Base-by-base conservation (phyloP, 2,329 filamentous ascomycete genomes). In the Metarhizium brunneum region DNA sequence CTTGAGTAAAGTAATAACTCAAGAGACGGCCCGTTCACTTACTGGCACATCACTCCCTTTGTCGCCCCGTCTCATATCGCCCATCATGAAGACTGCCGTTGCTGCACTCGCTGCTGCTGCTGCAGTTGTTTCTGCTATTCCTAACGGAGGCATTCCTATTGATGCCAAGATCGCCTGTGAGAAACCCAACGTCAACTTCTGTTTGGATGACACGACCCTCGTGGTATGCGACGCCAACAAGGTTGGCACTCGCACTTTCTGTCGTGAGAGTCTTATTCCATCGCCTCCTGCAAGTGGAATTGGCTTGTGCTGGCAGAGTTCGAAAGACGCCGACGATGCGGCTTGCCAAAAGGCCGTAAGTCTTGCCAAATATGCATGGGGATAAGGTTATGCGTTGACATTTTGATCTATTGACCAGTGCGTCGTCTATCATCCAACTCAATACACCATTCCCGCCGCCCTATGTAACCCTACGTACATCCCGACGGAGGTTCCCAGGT, bases 331-430 rank as follows among this genome's bases (percentile, higher is more conserved):
- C 42, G 76, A 76, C 54, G 71, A 77, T 55, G 77, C 76, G 50
- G 73, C 71, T 54, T 80, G 77, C 64, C 67, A 70, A 60, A 78
- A 76, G 71, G 76, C 76, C 66, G 68, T 70, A 47, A 61, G 68
- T 66, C 30, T 8, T 4, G 13, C 30, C 14, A 4, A 35, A 25
- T 13, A 2, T 14, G 7, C 42, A 45, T 47, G 40, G 3, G 53
- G 29, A n/a, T 7, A 48, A n/a, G 11, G 11, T 30, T 30, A 7
- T 16, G 8, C 45, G 25, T 30, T 48, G 13, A 47, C 43, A 20
- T 4, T 18, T 47, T 25, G 20, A 30, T 7, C 10, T 16, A 13
- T 2, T 20, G 20, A 36, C 3, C 47, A 70, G 68, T 77, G 75
- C 60, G 66, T 78, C 42, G 74, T 78, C 50, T 75, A 78, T 58